Base-by-base conservation (phyloP, 441 rosid species). In the Mallotus japonicus region DNA sequence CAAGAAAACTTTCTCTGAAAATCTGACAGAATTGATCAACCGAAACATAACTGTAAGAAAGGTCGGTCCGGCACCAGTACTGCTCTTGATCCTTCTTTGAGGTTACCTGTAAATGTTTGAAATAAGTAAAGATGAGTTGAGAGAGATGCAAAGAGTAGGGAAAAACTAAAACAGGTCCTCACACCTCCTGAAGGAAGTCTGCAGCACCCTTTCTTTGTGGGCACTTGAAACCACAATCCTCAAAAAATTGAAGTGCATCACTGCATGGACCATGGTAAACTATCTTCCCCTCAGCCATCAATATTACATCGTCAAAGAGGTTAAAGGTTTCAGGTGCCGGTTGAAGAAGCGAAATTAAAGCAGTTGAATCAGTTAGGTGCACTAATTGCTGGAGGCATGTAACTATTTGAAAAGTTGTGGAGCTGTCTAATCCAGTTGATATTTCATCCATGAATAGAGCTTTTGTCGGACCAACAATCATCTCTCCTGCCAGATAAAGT, bases 181-280 rank as follows among this genome's bases (percentile, higher is more conserved):
- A 46, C 42, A 89, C 91, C 83, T 90, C 92, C 65, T 89, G 93
- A 8, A 90, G 85, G 85, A 89, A 90, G 77, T 90, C 93, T 11
- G 96, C 89, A 19, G 79, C 83, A 1, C 90, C 88, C 77, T 89
- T 90, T 66, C 90, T 84, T 57, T 73, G 77, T 0, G 93, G 92
- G 73, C 92, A 90, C 71, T 80, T 85, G 75, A 91, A 91, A 46
- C 85, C 85, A 16, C 80, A 72, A 24, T 80, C 76, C 72, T 74
- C 79, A 65, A 84, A 80, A 63, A 78, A 80, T 4, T 80, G 54
- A 13, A 80, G 79, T 28, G 65, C 75, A 12, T 59, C 4, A 15
- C 40, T n/a, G 62, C 73, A 47, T 24, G 87, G 84, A 6, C 88
- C 88, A 5, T 85, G 84, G 50, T 80, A 85, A 10, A 83, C 79